A percentile compares a stretch with the other conserved stretches of the same genome.
Evolutionary conservation across 23 red algal species (phyloP).

Genomic region (Pyropia yezoensis): DNA sequence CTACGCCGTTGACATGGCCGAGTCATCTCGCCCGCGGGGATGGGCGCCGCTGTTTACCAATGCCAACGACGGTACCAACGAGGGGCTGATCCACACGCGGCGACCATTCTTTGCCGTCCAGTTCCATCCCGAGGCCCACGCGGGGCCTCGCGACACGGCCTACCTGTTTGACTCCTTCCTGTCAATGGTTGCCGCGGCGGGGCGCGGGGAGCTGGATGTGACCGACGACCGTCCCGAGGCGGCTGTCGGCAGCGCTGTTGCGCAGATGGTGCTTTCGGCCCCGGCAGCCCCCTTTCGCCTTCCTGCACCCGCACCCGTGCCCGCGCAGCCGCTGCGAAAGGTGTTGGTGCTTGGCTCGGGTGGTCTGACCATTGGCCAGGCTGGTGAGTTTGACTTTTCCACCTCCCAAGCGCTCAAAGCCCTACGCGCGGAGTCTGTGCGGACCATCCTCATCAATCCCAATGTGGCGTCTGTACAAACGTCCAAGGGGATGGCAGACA

Average conservation of each 20-base stretch:
- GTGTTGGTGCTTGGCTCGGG: conserved; percentile 90
- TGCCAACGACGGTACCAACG: conserved; percentile 92
- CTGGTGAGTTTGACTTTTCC: conserved; percentile 98
- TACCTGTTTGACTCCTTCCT: conserved; percentile 90
- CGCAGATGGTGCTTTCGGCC: neutral
- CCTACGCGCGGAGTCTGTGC: conserved; percentile 68
- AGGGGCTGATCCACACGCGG: conserved; percentile 75
- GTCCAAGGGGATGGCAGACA: conserved; percentile 85
- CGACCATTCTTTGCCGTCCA: conserved; percentile 94
- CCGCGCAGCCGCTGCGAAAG: conserved; percentile 11
- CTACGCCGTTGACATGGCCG: conserved; percentile 61
- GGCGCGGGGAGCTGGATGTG: conserved; percentile 17
- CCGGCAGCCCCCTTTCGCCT: conserved; percentile 9
- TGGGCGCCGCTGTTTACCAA: conserved; percentile 83
- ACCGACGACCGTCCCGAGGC: conserved; percentile 4
- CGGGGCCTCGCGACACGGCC: conserved; percentile 90
- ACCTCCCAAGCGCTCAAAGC: conserved; percentile 95
- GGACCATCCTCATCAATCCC: conserved; percentile 92
- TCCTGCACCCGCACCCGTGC: conserved; percentile 5
- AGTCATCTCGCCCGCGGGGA: conserved; percentile 18
- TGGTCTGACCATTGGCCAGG: conserved; percentile 92
- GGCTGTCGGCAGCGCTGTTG: neutral
- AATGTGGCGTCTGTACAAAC: conserved; percentile 99
- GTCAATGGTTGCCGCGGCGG: conserved; percentile 10
- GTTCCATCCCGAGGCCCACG: conserved; percentile 94